phyloP scores from a whole-genome alignment of 176 grass and related monocot species.

The Luzula sylvatica region DNA sequence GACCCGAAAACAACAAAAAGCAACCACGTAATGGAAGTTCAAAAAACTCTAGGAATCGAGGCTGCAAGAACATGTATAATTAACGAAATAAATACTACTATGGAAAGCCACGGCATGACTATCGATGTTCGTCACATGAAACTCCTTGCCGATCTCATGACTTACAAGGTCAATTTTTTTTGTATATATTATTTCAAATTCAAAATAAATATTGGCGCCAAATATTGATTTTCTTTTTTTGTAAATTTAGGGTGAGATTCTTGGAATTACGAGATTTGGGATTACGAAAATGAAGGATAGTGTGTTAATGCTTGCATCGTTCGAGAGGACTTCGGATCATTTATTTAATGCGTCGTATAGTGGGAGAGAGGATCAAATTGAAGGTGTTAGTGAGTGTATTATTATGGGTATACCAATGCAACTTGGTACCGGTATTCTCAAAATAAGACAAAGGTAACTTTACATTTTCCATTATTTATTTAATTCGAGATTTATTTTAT shows the following conservation, averaged over 20 bases:
- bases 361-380: slow-evolving; percentile 65
- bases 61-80: slow-evolving; percentile 75
- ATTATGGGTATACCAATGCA: slow-evolving; percentile 97
- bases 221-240: slow-evolving; percentile 2
- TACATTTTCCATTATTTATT: neutral
- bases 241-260: slow-evolving; percentile 64
- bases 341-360: slow-evolving; percentile 86
- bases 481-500: too few relatives aligned
- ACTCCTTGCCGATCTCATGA: slow-evolving; percentile 97
- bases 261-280: slow-evolving; percentile 76
- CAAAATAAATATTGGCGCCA: neutral
- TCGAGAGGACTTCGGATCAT: slow-evolving; percentile 91
- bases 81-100: slow-evolving; percentile 62
- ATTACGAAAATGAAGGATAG: slow-evolving; percentile 92
- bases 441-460: slow-evolving; percentile 87
- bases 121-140: slow-evolving; percentile 94
- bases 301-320: slow-evolving; percentile 88
- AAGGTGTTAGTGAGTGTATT: slow-evolving; percentile 88
- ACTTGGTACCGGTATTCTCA: slow-evolving; percentile 84
- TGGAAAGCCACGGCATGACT: slow-evolving; percentile 68
- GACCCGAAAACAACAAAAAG: slow-evolving; percentile 65
- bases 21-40: slow-evolving; percentile 83
- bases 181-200: neutral
- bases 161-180: slow-evolving; percentile 55
- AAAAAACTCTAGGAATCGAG: slow-evolving; percentile 69